These are phyloP conservation scores for Aspergillus sp. DNA, from an alignment of 2,329 filamentous ascomycete species.

Conservation along the genomic window DNA sequence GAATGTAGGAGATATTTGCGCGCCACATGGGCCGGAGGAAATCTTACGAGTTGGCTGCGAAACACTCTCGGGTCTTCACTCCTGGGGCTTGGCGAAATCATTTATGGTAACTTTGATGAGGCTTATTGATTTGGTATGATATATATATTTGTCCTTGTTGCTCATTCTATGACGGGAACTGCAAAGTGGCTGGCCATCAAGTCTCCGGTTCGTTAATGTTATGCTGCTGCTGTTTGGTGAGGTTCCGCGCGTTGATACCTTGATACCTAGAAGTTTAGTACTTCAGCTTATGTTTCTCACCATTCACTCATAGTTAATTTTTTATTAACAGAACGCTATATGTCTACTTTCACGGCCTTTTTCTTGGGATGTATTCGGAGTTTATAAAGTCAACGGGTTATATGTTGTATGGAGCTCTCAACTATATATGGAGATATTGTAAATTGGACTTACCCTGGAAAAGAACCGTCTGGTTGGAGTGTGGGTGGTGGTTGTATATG, in stretches of 20 bases:
- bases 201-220: background rate
- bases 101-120: constrained; percentile 33
- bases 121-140: constrained; percentile 27
- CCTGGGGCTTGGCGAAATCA: constrained; percentile 38
- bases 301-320: no score
- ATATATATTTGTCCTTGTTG: background rate
- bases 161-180: background rate
- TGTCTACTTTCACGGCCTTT: no score
- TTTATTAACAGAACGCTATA: no score
- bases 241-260: background rate
- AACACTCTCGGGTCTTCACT: constrained; percentile 31
- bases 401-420: no score
- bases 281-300: no score
- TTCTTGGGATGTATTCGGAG: no score
- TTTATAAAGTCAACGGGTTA: no score
- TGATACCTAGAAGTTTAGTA: background rate
- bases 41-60: constrained; percentile 41
- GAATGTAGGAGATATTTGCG: constrained; percentile 54
- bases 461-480: constrained; percentile 8
- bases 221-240: background rate
- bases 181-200: background rate
- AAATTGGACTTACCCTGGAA: constrained; percentile 22
- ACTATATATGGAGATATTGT: no score
- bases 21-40: constrained; percentile 36
- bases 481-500: no score